Conservation (phyloP, 2,329 filamentous ascomycete genomes). For the Didymella sp. region DNA sequence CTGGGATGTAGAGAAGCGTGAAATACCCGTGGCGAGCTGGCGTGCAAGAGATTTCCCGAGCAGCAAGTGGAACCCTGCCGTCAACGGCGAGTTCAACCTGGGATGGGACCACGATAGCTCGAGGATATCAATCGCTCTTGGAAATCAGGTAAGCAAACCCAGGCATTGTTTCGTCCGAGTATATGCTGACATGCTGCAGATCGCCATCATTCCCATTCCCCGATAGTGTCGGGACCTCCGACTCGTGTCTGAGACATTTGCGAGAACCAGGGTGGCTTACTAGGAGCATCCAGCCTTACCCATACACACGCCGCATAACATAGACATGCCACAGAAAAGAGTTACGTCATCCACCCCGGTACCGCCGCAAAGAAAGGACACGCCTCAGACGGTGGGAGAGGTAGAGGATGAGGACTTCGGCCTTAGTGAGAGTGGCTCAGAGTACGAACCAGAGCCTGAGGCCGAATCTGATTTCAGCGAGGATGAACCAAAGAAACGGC, state of each 20-base stretch:
- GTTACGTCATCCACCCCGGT: background rate
- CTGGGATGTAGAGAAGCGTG: slow-evolving; percentile 51
- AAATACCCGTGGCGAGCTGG: slow-evolving; percentile 47
- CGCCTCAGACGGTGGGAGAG: background rate
- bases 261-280: background rate
- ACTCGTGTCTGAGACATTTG: background rate
- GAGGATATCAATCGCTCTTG: slow-evolving; percentile 47
- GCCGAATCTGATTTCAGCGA: background rate
- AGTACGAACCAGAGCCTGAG: background rate
- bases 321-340: background rate
- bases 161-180: background rate
- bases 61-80: slow-evolving; percentile 42
- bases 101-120: slow-evolving; percentile 51
- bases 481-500: background rate
- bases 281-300: background rate
- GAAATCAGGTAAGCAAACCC: slow-evolving; percentile 44
- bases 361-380: background rate
- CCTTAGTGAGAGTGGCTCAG: background rate
- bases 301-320: background rate
- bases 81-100: slow-evolving; percentile 47
- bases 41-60: slow-evolving; percentile 36
- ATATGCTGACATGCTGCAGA: background rate
- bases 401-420: background rate
- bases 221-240: background rate
- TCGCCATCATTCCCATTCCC: background rate